Base-by-base conservation (phyloP, 2,329 filamentous ascomycete species). In the Trichophyton schoenleinii region DNA sequence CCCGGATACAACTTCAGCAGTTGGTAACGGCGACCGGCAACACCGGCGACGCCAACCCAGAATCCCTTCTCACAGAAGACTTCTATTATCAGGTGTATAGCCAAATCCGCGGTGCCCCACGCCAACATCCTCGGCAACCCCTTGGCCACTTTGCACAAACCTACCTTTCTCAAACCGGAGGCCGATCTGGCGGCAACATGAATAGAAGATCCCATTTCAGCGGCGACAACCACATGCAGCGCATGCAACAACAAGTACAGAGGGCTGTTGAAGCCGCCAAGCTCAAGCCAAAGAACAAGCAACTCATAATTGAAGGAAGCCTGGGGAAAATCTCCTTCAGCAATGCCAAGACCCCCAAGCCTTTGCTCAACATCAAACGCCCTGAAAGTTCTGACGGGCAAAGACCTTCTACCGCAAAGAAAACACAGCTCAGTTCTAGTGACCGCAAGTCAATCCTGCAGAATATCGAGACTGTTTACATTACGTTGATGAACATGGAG, bases 201-300 rank as follows among this genome's bases (percentile, higher is more conserved):
- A 81, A 73, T 53, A 77, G 91, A 64, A 84, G 91, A 65, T 85
- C 94, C 67, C 85, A 86, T 63, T 83, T 90, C 63, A 89, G 87
- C 49, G 91, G 89, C 18, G 94, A 99, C 73, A 99, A 96, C 71
- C 94, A 99, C 70, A 89, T 97, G 78, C 94, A 97, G 73, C 87
- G 94, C 61, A 99, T 99, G 94, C 92, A 99, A 74, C 94, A 99
- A 74, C 94, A 99, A 74, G 95, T 99, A 11, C 92, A 96, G 72
- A 86, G 94, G 61, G 94, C 94, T 25, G 94, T 99, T 0, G 94
- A 99, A 71, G 94, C 94, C 0, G 94, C 94, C 59, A 99, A 97
- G 78, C 89, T 91, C 63, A 92, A 95, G 74, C 94, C 94, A 11
- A 99, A 99, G 80, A 96, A 95, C 71, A 95, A 95, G 70, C 91